Evolutionary conservation across 768 basidiomycete species (phyloP), one percentile per base, ranked within the genome.

Genomic region (Tulasnella sp.): DNA sequence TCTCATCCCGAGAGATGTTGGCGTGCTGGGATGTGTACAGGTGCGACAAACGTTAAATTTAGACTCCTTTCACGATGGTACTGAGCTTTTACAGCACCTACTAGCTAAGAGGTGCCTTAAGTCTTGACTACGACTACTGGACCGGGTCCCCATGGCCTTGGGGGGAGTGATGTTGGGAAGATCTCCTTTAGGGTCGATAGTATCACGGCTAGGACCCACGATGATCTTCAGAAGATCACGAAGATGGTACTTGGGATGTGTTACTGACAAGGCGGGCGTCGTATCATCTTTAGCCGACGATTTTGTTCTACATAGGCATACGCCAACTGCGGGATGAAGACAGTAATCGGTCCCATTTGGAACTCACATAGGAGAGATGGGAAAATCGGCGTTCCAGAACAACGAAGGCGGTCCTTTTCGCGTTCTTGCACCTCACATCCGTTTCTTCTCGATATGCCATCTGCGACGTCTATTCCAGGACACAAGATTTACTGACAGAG

Each of bases 141-240:
- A 99, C 70, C 81, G 92, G 56, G 97, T 99, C 75, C 94, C 91
- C 72, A 97, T 98, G 91, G 97, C 96, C 0, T 80, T 99, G 23
- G 96, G 96, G 60, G 96, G 96, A 10, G 96, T 54, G 95, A 97
- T 8, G 88, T 94, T 0, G 96, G 98, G 73, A 96, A 99, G 72
- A 94, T 99, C 61, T 96, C 98, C 76, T 99, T 99, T 69, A 90
- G 90, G 19, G 61, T 69, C 4, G 86, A 85, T 67, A 88, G 91
- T 66, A 94, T 99, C 70, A 99, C 96, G 1, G 94, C 95, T 3
- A 96, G 96, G 63, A 96, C 96, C 3, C 93, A 97, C 73, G 96
- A 99, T 67, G 96, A 99, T 69, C 76, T 99, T 44, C 91, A 94
- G 73, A 98, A 98, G 75, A 95, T 99, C 63, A 97, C 96, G 2